Evolutionary conservation across 1,284 basidiomycete genomes (phyloP).

Genomic region (Apiotrichum akiyoshidainum): DNA sequence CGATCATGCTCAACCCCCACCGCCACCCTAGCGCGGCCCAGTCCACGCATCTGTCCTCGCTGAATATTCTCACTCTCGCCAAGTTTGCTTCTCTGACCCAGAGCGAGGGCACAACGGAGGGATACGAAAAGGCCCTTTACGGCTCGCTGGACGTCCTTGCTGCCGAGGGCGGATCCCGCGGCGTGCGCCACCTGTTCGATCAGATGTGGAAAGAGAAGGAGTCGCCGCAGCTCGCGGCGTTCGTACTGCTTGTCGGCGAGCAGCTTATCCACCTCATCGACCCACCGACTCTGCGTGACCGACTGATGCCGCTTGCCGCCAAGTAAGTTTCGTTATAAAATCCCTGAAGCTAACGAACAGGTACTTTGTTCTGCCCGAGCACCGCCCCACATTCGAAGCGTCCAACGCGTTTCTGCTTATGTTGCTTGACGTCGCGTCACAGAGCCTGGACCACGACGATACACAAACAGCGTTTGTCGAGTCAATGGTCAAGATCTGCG

Average conservation of each 20-base stretch:
- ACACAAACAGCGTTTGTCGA: constrained; percentile 28
- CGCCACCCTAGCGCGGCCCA: constrained; percentile 1
- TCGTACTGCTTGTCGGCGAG: constrained; percentile 29
- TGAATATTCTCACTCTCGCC: constrained; percentile 24
- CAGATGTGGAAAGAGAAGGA: background rate
- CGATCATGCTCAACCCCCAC: constrained; percentile 21
- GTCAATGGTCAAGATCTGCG: constrained; percentile 25
- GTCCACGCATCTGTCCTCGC: constrained; percentile 12
- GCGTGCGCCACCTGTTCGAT: constrained; percentile 7
- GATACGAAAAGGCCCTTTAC: constrained; percentile 31
- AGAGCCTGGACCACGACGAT: constrained; percentile 5
- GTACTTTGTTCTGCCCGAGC: constrained; percentile 23
- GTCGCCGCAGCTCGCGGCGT: constrained; percentile 20
- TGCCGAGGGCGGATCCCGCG: constrained; percentile 13
- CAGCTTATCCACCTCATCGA: constrained; percentile 31
- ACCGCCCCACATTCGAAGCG: constrained; percentile 34
- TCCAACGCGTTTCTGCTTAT: constrained; percentile 36
- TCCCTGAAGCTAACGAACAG: constrained; percentile 19
- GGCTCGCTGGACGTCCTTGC: constrained; percentile 35
- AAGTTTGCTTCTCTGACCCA: constrained; percentile 25
- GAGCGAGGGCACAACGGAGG: constrained; percentile 18
- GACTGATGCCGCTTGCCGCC: constrained; percentile 26
- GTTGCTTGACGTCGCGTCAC: constrained; percentile 22
- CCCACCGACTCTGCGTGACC: constrained; percentile 17
- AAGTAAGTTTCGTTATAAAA: constrained; percentile 17